A percentile compares a stretch with the other conserved stretches of the same genome.
Conservation (phyloP, 2,329 filamentous ascomycete species). For the Laburnicola sp. region DNA sequence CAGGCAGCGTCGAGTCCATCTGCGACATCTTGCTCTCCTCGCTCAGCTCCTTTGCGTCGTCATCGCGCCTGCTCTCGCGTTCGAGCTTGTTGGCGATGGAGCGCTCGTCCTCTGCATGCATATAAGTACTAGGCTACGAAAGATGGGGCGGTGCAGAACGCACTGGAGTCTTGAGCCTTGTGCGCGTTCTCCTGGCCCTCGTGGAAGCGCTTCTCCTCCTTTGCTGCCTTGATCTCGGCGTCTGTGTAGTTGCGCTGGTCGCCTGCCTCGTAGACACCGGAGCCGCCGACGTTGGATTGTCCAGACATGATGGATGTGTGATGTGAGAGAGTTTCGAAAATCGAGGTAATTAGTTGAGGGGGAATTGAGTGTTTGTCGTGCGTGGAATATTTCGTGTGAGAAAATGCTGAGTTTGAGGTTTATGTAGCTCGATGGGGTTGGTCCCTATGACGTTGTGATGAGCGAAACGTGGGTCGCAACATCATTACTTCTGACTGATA, state of each 20-base stretch:
- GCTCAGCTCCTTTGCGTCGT: slow-evolving; percentile 43
- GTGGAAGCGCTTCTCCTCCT: slow-evolving; percentile 59
- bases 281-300: slow-evolving; percentile 68
- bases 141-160: slow-evolving; percentile 24
- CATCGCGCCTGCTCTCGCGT: slow-evolving; percentile 60
- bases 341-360: not conserved
- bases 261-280: slow-evolving; percentile 70
- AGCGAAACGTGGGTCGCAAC: too few species aligned
- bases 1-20: slow-evolving; percentile 63
- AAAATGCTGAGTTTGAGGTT: too few species aligned
- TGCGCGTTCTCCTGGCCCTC: slow-evolving; percentile 75
- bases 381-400: not conserved
- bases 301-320: slow-evolving; percentile 50
- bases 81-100: slow-evolving; percentile 72
- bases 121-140: slow-evolving; percentile 29
- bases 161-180: slow-evolving; percentile 71
- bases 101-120: slow-evolving; percentile 64
- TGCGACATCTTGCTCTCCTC: slow-evolving; percentile 49
- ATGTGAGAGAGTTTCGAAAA: not conserved
- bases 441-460: too few species aligned
- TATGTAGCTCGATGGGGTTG: too few species aligned
- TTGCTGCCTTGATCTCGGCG: slow-evolving; percentile 53
- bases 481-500: too few species aligned
- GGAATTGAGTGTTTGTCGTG: not conserved
- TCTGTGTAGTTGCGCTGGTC: slow-evolving; percentile 70